These are phyloP conservation scores for Amphicarpaea edgeworthii DNA, from an alignment of 306 rosid genomes.

Conservation along the genomic window DNA sequence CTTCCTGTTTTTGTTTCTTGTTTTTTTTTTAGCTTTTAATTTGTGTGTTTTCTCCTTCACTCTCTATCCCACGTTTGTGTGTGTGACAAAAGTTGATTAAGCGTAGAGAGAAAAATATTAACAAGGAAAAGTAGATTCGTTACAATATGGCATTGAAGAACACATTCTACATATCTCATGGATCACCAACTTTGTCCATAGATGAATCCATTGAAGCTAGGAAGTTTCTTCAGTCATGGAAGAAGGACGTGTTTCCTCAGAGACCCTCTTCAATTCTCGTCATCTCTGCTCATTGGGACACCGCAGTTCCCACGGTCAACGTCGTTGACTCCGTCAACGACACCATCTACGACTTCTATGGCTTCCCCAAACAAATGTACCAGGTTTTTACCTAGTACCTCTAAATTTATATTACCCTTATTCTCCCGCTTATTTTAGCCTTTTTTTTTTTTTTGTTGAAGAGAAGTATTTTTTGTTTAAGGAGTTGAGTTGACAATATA, in stretches of 20 bases:
- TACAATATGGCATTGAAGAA: slow-evolving; percentile 45
- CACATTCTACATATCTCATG: slow-evolving; percentile 76
- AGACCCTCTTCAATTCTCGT: slow-evolving; percentile 67
- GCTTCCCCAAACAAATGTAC: slow-evolving; percentile 75
- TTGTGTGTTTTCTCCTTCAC: not conserved
- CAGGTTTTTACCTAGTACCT: slow-evolving; percentile 47
- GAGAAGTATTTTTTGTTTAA: not conserved
- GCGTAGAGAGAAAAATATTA: not conserved
- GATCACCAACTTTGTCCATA: slow-evolving; percentile 69
- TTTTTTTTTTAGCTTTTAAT: no score
- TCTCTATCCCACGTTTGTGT: not conserved
- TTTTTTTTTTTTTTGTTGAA: not conserved
- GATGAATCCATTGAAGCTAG: slow-evolving; percentile 64
- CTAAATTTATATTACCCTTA: not conserved
- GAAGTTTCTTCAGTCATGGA: slow-evolving; percentile 66
- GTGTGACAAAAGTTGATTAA: not conserved
- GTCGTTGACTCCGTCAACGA: slow-evolving; percentile 50
- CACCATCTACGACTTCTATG: slow-evolving; percentile 83
- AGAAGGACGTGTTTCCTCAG: slow-evolving; percentile 42
- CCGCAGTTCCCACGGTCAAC: slow-evolving; percentile 64
- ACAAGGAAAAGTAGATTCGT: not conserved
- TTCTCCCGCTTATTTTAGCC: not conserved
- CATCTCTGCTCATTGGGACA: slow-evolving; percentile 82
- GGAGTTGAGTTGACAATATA: not conserved
- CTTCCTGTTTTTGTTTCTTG: no score